These are phyloP conservation scores for Akanthomyces dipterigenus DNA, from an alignment of 2,329 filamentous ascomycete genomes.

Conservation along the genomic window DNA sequence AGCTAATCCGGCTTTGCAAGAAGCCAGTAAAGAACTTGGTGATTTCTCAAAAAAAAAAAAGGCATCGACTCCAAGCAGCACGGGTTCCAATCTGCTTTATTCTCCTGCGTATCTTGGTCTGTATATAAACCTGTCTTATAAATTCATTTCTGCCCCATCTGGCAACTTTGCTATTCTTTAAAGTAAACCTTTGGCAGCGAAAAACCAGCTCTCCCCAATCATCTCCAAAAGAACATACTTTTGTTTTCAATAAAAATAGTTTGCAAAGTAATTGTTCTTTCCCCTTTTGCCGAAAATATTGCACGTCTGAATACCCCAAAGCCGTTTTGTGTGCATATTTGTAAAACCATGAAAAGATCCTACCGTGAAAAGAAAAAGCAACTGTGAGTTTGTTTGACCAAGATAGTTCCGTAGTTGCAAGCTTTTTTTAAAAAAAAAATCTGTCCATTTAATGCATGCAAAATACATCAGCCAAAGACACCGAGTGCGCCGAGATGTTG, in stretches of 20 bases:
- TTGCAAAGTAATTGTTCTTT: not conserved
- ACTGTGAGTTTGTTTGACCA: not conserved
- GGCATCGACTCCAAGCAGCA: too few species aligned
- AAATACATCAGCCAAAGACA: slow-evolving; percentile 41
- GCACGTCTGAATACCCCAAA: not conserved
- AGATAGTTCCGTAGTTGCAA: too few species aligned
- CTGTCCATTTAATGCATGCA: slow-evolving; percentile 36
- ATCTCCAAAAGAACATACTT: not conserved
- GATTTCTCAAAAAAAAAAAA: too few species aligned
- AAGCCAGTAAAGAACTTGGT: too few species aligned
- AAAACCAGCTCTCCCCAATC: not conserved
- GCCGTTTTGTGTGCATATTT: not conserved
- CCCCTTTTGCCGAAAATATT: not conserved
- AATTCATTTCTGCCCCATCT: not conserved
- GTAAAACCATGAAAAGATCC: not conserved
- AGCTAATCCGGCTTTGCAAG: too few species aligned
- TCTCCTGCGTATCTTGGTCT: too few species aligned
- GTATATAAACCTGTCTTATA: not conserved
- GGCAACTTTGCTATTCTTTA: not conserved
- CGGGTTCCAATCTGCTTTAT: too few species aligned
- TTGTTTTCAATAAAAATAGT: slow-evolving; percentile 1
- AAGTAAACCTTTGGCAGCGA: not conserved
- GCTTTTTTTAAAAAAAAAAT: not conserved
- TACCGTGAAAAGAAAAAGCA: not conserved
- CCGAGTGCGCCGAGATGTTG: slow-evolving; percentile 37